Conservation (phyloP, 2,329 filamentous ascomycete species). For the Sclerotinia borealis region DNA sequence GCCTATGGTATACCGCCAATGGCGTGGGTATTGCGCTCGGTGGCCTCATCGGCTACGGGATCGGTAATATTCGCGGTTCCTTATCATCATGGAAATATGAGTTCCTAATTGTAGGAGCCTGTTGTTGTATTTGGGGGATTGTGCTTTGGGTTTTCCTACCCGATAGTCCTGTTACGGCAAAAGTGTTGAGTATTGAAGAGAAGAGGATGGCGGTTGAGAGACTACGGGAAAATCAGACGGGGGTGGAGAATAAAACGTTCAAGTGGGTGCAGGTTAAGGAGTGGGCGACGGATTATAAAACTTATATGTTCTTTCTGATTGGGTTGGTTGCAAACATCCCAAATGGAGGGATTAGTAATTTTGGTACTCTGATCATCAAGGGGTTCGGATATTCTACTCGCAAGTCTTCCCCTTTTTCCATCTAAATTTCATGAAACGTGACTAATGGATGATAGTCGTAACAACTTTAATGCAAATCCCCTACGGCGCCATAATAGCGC, state of each 20-base stretch:
- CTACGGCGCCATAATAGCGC: conserved; percentile 51
- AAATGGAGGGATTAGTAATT: conserved; percentile 52
- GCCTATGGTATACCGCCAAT: conserved; percentile 52
- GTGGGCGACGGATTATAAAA: conserved; percentile 15
- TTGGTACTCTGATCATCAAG: conserved; percentile 51
- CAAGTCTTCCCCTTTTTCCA: background rate
- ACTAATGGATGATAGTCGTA: conserved; percentile 29
- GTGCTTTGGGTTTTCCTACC: conserved; percentile 30
- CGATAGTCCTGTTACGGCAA: conserved; percentile 22
- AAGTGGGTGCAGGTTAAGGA: conserved; percentile 32
- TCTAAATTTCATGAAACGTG: no score
- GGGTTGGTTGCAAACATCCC: conserved; percentile 45
- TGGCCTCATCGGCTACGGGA: conserved; percentile 48
- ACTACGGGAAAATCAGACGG: conserved; percentile 30
- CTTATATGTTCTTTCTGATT: conserved; percentile 38
- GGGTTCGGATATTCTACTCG: conserved; percentile 41
- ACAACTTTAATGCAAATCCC: conserved; percentile 51
- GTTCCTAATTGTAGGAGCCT: conserved; percentile 44
- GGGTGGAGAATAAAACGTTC: conserved; percentile 33
- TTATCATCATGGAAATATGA: conserved; percentile 51
- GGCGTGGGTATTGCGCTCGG: conserved; percentile 54
- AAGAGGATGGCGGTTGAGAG: conserved; percentile 34
- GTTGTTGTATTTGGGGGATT: conserved; percentile 36
- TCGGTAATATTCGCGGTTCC: conserved; percentile 45
- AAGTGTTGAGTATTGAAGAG: conserved; percentile 18